Base-by-base conservation (phyloP, 305 asterid species). In the Lippia alba region DNA sequence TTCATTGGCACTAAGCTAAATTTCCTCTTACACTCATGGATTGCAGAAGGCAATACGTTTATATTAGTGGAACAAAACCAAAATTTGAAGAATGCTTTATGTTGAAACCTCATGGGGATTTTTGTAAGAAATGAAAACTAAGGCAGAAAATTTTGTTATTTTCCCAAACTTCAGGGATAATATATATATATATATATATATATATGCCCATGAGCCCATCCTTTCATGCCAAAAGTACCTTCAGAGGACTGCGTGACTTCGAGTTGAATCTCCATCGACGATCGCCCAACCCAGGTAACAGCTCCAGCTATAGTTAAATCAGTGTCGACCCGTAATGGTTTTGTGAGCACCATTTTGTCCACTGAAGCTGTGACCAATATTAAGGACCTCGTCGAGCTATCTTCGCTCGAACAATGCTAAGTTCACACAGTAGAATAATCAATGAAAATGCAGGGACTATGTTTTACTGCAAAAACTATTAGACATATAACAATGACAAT, bases 261-360 rank as follows among this genome's bases (percentile, higher is more conserved):
- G 56, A 92, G 76, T 82, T 84, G 97, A 81, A 92, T 90, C 81
- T 92, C 98, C 97, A 92, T 82, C 66, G 98, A 92, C 19, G 96
- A 92, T 41, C 93, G 80, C 18, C 98, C 98, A 74, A 92, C 97
- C 98, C 98, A 92, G 54, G 96, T 87, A 77, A 92, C 97, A 32
- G 93, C 94, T 24, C 98, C 98, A 8, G 66, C 78, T 67, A 90
- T 84, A 34, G 84, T 85, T 58, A 92, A 79, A 82, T 92, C 96
- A 44, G 76, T 68, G 70, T 90, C 97, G 0, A 92, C 82, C 50
- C 57, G 69, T 64, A 92, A 88, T 33, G 97, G 93, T 73, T 85
- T 92, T 66, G 78, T 87, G 10, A 92, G 82, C 73, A 83, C 91
- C 91, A 92, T 89, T 82, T 79, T 92, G 84, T 92, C 98, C 72